A percentile compares a stretch with the other conserved stretches of the same genome.
phyloP scores from a whole-genome alignment of 2,329 filamentous ascomycete genomes.

The Nectriaceae sp. region DNA sequence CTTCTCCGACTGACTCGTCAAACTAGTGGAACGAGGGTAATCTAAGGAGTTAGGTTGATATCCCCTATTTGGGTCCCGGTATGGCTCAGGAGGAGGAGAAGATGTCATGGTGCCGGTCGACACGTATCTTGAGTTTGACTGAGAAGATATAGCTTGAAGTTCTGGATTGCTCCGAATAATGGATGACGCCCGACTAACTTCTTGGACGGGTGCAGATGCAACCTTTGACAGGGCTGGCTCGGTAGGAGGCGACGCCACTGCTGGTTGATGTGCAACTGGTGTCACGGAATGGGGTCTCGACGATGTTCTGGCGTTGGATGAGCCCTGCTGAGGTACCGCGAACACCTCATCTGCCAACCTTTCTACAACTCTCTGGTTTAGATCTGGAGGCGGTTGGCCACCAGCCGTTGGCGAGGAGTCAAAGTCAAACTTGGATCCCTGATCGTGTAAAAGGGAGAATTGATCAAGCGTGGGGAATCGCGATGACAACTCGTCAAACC shows the following conservation, averaged over 20 bases:
- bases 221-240: conserved; percentile 39
- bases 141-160: conserved; percentile 57
- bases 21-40: conserved; percentile 29
- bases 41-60: conserved; percentile 23
- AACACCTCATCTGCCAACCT: conserved; percentile 86
- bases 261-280: conserved; percentile 25
- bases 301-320: conserved; percentile 19
- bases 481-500: conserved; percentile 77
- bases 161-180: conserved; percentile 66
- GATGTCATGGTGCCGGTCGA: conserved; percentile 80
- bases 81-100: conserved; percentile 52
- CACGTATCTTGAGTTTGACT: conserved; percentile 43
- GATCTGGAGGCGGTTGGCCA: conserved; percentile 50
- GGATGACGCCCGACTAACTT: conserved; percentile 62
- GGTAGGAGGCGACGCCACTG: conserved; percentile 26
- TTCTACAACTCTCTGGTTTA: conserved; percentile 70
- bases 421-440: conserved; percentile 83
- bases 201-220: conserved; percentile 42
- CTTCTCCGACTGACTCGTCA: conserved; percentile 27
- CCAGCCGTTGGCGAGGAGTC: conserved; percentile 55
- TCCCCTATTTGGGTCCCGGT: conserved; percentile 14
- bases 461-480: conserved; percentile 91
- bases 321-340: conserved; percentile 43
- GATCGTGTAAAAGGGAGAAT: conserved; percentile 86
- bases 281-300: conserved; percentile 35